These are phyloP conservation scores for Quercus gilva DNA, from an alignment of 306 rosid genomes.

Conservation along the genomic window DNA sequence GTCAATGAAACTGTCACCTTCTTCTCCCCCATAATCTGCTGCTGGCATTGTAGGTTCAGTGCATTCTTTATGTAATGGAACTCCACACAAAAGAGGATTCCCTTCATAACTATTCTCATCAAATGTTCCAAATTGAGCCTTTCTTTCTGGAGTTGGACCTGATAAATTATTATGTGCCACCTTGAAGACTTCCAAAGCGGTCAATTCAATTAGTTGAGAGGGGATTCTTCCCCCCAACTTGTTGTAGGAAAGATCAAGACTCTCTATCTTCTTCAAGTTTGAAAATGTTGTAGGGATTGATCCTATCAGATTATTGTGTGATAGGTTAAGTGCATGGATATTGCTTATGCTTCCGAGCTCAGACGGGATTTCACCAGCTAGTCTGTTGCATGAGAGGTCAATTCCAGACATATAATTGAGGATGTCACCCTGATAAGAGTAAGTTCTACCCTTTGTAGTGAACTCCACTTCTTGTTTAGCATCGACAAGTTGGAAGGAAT, in stretches of 20 bases:
- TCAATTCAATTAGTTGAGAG: neutral
- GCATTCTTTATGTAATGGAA: neutral
- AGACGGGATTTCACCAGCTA: neutral
- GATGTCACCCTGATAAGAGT: neutral
- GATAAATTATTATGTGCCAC: slow-evolving; percentile 2
- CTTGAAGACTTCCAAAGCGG: neutral
- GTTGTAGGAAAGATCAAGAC: slow-evolving; percentile 8
- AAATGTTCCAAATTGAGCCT: neutral
- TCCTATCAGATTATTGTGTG: neutral
- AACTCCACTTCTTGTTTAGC: neutral
- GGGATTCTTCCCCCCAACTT: neutral
- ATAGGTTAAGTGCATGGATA: neutral
- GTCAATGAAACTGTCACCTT: neutral
- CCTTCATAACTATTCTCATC: neutral
- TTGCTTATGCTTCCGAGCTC: neutral
- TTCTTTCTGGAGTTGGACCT: neutral
- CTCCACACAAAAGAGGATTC: neutral
- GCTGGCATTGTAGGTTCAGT: neutral
- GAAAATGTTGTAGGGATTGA: neutral
- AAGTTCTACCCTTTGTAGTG: neutral
- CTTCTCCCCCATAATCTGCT: neutral
- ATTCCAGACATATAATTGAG: neutral
- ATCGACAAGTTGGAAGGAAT: neutral
- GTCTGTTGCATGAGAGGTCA: neutral
- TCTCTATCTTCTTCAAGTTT: neutral